Evolutionary conservation across 352 stramenopile genomes (phyloP), one percentile per base, ranked within the genome.

Genomic region (Phytophthora lateralis): DNA sequence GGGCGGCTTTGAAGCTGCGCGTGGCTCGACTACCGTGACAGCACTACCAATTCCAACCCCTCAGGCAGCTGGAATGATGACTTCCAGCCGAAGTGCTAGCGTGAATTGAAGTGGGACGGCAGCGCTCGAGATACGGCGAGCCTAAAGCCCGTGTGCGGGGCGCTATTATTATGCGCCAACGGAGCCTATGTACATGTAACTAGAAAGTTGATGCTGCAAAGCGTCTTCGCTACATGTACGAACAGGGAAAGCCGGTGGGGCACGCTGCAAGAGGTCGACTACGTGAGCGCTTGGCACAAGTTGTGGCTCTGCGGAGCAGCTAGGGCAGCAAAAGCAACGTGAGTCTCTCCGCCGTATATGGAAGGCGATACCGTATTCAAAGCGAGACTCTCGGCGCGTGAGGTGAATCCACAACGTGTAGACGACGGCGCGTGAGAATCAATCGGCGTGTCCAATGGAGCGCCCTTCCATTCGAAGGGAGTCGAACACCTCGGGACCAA

Each of bases 1-100:
- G 55, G 29, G 18, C 17, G 29, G n/a, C 27, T 42, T 66, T 60
- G 37, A 54, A 46, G 21, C 41, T 52, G 18, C 44, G 20, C 20
- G 17, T 15, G n/a, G 30, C 55, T 70, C 48, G 55, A 70, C 52
- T 67, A 57, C 44, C 14, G 0, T 46, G 27, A 63, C 20, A 49
- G 44, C 35, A 68, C 52, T 46, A 55, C 60, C 60, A 63, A 58
- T 68, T 63, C 60, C 53, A 68, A 57, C 60, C 59, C 56, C 29
- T 39, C 6, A 11, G 55, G 56, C 57, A 68, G 58, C 57, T 72
- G 63, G 63, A 21, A 66, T 54, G 42, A 55, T 63, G 41, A 67
- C 63, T 63, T 67, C 44, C 63, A 71, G 58, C 57, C 51, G 58
- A 60, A 52, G 21, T 67, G 63, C 50, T 52, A 45, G 12, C 2